Evolutionary conservation across 192 early-diverging fungal species (phyloP), one percentile per base, ranked within the genome.

Genomic region (Podila minutissima): DNA sequence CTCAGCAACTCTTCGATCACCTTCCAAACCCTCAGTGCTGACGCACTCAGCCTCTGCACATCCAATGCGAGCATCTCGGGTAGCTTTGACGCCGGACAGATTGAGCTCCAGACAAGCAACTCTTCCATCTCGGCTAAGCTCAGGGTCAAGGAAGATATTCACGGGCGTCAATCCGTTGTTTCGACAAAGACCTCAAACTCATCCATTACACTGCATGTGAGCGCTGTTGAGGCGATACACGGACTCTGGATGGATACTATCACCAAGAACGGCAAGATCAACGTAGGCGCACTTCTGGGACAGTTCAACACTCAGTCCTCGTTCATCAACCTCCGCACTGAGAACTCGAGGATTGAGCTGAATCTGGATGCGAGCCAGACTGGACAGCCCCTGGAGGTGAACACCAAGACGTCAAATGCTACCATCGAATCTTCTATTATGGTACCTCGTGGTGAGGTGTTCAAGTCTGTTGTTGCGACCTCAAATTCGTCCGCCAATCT

Each of bases 121-220:
- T 66, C 71, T 5, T 69, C 71, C 29, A 81, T 81, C 62, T 81
- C 71, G 46, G 77, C 77, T 12, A 81, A 81, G 57, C 66, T 81
- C 38, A 26, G 31, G 5, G 57, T 81, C 35, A 51, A 55, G n/a
- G 69, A 71, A 11, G 62, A 71, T n/a, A 32, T 37, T n/a, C 70
- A 66, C 55, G 77, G 77, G 41, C 59, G 66, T n/a, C 77, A 81
- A 22, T 81, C 77, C 2, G 26, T 26, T 6, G 71, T 81, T 13
- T 60, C 29, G 28, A 81, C 77, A n/a, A 73, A 69, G 67, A 81
- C 77, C 0, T 59, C 71, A 20, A 81, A 81, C 33, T 22, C 77
- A 17, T 60, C 60, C 19, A 50, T 81, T 31, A 62, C 58, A 19
- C 62, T 81, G 26, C 77, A 81, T 73, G 77, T 81, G 5, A 66